phyloP scores from a whole-genome alignment of 257 asterid species.

The Solanum sejunctum region DNA sequence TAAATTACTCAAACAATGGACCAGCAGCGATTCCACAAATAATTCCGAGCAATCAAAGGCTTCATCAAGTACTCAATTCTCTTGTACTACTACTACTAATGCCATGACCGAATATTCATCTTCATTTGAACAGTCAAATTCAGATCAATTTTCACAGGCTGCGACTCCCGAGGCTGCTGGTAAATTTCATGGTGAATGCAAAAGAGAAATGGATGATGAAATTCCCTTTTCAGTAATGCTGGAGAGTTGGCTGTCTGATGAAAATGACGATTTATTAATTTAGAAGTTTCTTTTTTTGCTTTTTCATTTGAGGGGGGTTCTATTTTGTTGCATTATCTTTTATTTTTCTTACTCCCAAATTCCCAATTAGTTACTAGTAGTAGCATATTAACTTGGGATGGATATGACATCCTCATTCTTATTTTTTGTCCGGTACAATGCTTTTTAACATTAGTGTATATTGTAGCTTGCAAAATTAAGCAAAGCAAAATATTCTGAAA shows the following conservation, averaged over 20 bases:
- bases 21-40: slow-evolving; percentile 9
- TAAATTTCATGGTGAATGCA: slow-evolving; percentile 24
- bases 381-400: not conserved
- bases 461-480: not conserved
- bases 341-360: not conserved
- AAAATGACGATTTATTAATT: slow-evolving; percentile 23
- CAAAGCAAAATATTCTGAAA: not conserved
- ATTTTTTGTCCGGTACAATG: not conserved
- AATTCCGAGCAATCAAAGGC: slow-evolving; percentile 19
- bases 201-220: slow-evolving; percentile 17
- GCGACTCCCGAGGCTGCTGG: slow-evolving; percentile 27
- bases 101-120: not conserved
- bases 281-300: slow-evolving; percentile 5
- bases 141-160: slow-evolving; percentile 38
- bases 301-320: not conserved
- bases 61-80: slow-evolving; percentile 29
- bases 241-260: slow-evolving; percentile 68
- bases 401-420: not conserved
- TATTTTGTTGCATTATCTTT: not conserved
- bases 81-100: slow-evolving; percentile 11
- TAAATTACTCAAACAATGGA: slow-evolving; percentile 60
- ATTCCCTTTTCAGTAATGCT: slow-evolving; percentile 31
- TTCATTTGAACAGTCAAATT: slow-evolving; percentile 19
- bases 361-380: not conserved
- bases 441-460: not conserved